Conservation (phyloP, 306 rosid species). For the Chamaecrista fasciculata region DNA sequence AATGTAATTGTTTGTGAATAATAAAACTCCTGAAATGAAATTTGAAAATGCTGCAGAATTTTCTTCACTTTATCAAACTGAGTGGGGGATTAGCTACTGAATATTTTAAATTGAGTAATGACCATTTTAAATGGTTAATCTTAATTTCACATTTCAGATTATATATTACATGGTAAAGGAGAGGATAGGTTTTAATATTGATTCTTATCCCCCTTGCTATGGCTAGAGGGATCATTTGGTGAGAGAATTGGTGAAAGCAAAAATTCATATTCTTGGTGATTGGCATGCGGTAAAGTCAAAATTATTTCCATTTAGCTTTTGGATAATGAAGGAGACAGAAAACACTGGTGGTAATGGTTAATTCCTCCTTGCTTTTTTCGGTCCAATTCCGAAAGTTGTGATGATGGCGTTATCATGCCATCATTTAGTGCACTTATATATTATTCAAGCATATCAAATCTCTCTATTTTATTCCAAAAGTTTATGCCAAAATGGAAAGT, state of each 20-base stretch:
- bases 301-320: background rate
- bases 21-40: background rate
- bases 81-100: constrained; percentile 16
- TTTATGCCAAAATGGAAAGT: background rate
- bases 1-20: background rate
- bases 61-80: background rate
- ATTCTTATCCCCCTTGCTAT: constrained; percentile 29
- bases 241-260: constrained; percentile 32
- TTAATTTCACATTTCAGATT: constrained; percentile 23
- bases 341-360: constrained; percentile 29
- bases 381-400: constrained; percentile 22
- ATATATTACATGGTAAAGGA: constrained; percentile 8
- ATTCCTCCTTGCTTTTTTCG: constrained; percentile 14
- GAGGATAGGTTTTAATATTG: constrained; percentile 23
- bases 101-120: constrained; percentile 18
- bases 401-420: constrained; percentile 27
- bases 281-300: constrained; percentile 10
- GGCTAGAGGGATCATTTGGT: constrained; percentile 19
- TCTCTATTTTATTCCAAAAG: constrained; percentile 17
- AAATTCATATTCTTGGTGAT: constrained; percentile 15
- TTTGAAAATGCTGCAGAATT: background rate
- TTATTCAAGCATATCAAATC: constrained; percentile 27
- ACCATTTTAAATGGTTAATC: constrained; percentile 21
- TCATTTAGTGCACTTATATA: constrained; percentile 11
- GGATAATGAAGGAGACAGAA: background rate